Evolutionary conservation across 495 filamentous ascomycete genomes (phyloP).

Genomic region (Aspergillus egyptiacus): DNA sequence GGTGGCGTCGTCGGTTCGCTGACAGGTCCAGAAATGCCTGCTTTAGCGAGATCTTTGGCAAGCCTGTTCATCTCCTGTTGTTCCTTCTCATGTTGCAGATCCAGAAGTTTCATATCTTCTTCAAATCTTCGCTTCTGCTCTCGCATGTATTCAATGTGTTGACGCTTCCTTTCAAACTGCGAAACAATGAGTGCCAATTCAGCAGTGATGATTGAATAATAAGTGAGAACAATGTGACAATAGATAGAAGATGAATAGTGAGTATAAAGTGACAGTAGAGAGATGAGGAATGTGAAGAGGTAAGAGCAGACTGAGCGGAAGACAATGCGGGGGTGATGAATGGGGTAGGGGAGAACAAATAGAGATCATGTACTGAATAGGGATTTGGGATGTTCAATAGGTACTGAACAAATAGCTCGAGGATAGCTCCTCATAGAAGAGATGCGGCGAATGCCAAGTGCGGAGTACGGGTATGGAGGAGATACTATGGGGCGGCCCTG

Average conservation of each 20-base stretch:
- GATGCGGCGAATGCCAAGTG: neutral
- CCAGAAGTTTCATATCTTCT: slow-evolving; percentile 78
- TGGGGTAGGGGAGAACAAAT: neutral
- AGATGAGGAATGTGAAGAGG: neutral
- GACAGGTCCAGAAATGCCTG: slow-evolving; percentile 61
- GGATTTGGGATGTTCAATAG: slow-evolving; percentile 2
- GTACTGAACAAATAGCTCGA: neutral
- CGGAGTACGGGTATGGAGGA: slow-evolving; percentile 3
- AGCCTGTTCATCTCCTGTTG: slow-evolving; percentile 78
- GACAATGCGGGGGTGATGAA: no score
- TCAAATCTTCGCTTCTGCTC: slow-evolving; percentile 82
- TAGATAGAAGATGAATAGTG: neutral
- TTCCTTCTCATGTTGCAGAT: slow-evolving; percentile 71
- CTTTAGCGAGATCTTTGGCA: slow-evolving; percentile 64
- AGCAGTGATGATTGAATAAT: neutral
- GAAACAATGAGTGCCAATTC: slow-evolving; percentile 22
- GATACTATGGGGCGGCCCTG: neutral
- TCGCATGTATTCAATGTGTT: slow-evolving; percentile 77
- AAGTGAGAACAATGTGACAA: neutral
- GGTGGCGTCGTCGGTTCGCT: slow-evolving; percentile 97
- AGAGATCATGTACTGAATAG: neutral
- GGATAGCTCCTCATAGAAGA: neutral
- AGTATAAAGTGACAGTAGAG: neutral
- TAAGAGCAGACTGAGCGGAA: neutral
- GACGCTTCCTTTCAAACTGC: slow-evolving; percentile 87